Evolutionary conservation across 345 rosid genomes (phyloP).

Genomic region (Aquilaria yunnanensis): DNA sequence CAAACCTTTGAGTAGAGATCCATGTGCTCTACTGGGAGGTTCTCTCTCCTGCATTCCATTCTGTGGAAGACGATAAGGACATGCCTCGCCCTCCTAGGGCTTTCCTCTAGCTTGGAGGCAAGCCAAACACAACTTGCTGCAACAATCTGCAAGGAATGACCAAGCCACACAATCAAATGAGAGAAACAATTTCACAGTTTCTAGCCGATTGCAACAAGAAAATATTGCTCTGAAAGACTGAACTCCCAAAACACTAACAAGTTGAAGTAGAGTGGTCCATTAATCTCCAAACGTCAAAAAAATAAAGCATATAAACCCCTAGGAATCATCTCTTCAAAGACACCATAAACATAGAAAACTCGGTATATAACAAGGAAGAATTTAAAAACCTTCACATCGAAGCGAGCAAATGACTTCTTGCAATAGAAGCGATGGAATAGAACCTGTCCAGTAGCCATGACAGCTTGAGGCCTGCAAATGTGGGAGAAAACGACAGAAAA

Average conservation of each 20-base stretch:
- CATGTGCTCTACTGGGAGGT: slow-evolving; percentile 60
- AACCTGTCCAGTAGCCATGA: slow-evolving; percentile 98
- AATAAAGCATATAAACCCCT: neutral
- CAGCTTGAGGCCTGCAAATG: slow-evolving; percentile 74
- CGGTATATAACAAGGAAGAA: neutral
- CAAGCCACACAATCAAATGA: slow-evolving; percentile 9
- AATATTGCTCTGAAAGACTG: too few species aligned
- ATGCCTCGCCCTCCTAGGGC: slow-evolving; percentile 82
- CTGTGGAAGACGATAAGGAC: slow-evolving; percentile 88
- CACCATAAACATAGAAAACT: neutral
- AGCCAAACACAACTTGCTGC: slow-evolving; percentile 95
- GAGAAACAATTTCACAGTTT: neutral
- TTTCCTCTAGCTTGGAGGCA: slow-evolving; percentile 87
- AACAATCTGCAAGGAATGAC: slow-evolving; percentile 51
- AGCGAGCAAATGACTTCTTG: slow-evolving; percentile 90
- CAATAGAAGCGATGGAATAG: slow-evolving; percentile 89
- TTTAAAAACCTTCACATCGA: slow-evolving; percentile 68
- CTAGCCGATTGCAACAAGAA: neutral
- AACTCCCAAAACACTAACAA: neutral
- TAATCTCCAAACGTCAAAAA: neutral
- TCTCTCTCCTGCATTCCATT: slow-evolving; percentile 96
- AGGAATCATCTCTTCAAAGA: neutral
- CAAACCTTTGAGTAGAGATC: slow-evolving; percentile 76
- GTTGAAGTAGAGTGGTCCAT: neutral
- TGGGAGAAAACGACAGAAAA: slow-evolving; percentile 14